A percentile compares a stretch with the other conserved stretches of the same genome.
phyloP scores from a whole-genome alignment of 2,329 filamentous ascomycete genomes.

The Emergomyces africanus region DNA sequence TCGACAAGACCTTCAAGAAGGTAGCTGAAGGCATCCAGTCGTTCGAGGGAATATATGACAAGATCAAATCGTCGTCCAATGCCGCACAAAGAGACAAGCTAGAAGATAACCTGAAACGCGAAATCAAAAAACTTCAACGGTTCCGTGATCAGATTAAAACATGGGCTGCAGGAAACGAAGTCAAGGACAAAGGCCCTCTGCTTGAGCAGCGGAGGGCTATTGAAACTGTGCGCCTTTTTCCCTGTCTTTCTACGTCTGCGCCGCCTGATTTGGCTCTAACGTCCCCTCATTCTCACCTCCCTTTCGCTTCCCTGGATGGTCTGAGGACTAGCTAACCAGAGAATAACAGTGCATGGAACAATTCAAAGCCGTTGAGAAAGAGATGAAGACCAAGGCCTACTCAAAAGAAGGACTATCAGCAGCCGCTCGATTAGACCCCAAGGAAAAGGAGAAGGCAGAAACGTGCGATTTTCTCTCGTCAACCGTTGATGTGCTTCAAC shows the following conservation, averaged over 20 bases:
- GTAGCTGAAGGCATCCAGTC: conserved; percentile 82
- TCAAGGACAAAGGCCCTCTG: conserved; percentile 97
- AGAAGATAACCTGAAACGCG: conserved; percentile 94
- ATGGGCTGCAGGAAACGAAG: conserved; percentile 96
- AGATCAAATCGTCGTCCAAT: conserved; percentile 88
- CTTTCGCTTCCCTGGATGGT: background rate
- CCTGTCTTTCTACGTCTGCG: background rate
- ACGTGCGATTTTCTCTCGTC: conserved; percentile 70
- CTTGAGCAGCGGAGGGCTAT: conserved; percentile 91
- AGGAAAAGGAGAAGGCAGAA: conserved; percentile 88
- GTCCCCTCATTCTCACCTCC: conserved; percentile 2
- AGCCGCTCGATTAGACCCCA: conserved; percentile 88
- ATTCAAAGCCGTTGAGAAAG: conserved; percentile 99
- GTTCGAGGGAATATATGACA: conserved; percentile 94
- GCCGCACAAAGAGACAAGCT: conserved; percentile 95
- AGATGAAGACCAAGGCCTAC: conserved; percentile 99
- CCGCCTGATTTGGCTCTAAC: background rate
- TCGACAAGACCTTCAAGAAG: conserved; percentile 99
- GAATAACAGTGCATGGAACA: conserved; percentile 63
- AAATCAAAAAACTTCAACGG: conserved; percentile 99
- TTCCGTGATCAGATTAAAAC: conserved; percentile 98
- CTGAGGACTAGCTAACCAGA: conserved; percentile 7
- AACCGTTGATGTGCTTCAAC: conserved; percentile 86
- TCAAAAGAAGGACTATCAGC: conserved; percentile 94
- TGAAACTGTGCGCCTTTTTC: conserved; percentile 59